Percentiles rank a stretch among this genome's conserved stretches.
Evolutionary conservation across 176 grass and related monocot species (phyloP).

Genomic region (Neostapfia colusana): DNA sequence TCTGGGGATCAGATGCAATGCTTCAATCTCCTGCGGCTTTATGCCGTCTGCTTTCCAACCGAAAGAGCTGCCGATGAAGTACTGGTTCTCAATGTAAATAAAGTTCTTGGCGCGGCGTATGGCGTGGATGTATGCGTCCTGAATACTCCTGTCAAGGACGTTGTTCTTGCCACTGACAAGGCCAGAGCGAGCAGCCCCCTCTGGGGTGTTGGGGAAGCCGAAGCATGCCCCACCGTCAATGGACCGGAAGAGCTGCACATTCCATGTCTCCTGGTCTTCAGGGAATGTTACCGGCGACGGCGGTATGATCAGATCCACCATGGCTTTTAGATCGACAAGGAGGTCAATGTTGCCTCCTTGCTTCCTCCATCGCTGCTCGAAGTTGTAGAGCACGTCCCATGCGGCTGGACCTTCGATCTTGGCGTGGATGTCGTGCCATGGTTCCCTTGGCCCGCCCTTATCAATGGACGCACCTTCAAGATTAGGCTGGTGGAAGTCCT

Average conservation of each 20-base stretch:
- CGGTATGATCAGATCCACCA: constrained; percentile 62
- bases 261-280: constrained; percentile 67
- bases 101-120: constrained; percentile 78
- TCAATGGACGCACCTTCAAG: constrained; percentile 34
- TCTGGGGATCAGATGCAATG: constrained; percentile 71
- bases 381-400: constrained; percentile 90
- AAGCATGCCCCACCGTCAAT: constrained; percentile 68
- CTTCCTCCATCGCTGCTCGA: constrained; percentile 87
- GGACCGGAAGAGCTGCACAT: constrained; percentile 83
- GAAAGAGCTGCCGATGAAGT: constrained; percentile 89
- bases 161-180: constrained; percentile 85
- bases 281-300: constrained; percentile 74
- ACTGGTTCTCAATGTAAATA: constrained; percentile 96
- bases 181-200: constrained; percentile 61
- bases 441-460: constrained; percentile 77
- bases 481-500: constrained; percentile 87
- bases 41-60: constrained; percentile 79
- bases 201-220: constrained; percentile 76
- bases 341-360: constrained; percentile 58
- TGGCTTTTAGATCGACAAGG: constrained; percentile 55
- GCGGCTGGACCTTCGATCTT: constrained; percentile 76
- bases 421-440: constrained; percentile 91
- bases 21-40: constrained; percentile 61
- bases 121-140: constrained; percentile 89
- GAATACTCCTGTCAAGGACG: constrained; percentile 89